Evolutionary conservation across 192 early-diverging fungal genomes (phyloP), one percentile per base, ranked within the genome.

Genomic region (Coemansia sp.): DNA sequence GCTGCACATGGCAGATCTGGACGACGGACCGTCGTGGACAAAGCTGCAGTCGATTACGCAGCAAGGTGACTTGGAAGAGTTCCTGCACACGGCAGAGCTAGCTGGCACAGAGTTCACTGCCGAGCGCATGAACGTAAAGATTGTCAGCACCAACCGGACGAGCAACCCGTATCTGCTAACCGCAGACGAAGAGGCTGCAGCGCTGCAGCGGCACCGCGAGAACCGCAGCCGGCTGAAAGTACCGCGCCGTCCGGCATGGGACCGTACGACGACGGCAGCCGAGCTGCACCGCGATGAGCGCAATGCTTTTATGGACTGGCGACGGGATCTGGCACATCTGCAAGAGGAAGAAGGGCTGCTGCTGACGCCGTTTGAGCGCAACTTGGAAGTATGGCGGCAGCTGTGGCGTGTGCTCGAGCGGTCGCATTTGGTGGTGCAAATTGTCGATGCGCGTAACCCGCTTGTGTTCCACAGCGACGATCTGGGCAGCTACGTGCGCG

Each of bases 381-480:
- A 99, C 79, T 62, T 99, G 21, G 97, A 99, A 81, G 92, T 99
- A 23, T 99, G 97, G 97, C 84, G 96, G 56, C 97, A 99, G 74
- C 84, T 99, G 32, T 99, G 97, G 97, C 88, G 97, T 29, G 97
- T 99, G 48, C 92, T 98, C 66, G 97, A 99, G 79, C 85, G 94
- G 52, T 96, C 94, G 24, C 89, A 97, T 62, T 66, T 98, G 80
- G 79, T 99, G 15, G 95, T 98, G 35, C 97, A 99, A 84, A 98
- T 99, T 58, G 97, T 99, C 29, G 97, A 99, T 84, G 96, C 95
- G 6, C 86, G 97, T 48, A 95, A 98, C 80, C 96, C 96, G 1
- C 67, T 94, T 62, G 78, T 99, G 47, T 99, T 98, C 79, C 84
- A 93, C 41, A 90, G 87, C 39, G 85, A 81, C 2, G 97, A 99